Conservation (phyloP, 202 grass and related monocot genomes). For the Schoenoplectus triqueter region DNA sequence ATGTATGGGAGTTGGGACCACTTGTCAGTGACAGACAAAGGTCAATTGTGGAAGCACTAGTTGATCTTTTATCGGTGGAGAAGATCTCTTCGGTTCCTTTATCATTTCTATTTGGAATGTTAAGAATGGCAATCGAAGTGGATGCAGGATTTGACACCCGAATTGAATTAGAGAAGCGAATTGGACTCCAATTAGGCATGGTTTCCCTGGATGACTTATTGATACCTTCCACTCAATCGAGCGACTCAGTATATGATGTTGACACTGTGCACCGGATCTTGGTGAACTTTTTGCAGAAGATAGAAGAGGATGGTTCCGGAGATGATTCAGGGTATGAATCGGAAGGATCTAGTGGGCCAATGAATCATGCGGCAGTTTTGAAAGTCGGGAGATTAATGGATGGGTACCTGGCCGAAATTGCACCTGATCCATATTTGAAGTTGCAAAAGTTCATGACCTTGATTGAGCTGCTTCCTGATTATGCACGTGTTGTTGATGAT, state of each 20-base stretch:
- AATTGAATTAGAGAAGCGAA: constrained; percentile 78
- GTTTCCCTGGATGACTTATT: constrained; percentile 83
- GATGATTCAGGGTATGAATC: constrained; percentile 80
- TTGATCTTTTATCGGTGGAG: constrained; percentile 67
- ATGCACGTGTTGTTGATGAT: constrained; percentile 80
- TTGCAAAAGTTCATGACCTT: constrained; percentile 94
- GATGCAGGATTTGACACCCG: constrained; percentile 58
- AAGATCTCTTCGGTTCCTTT: constrained; percentile 71
- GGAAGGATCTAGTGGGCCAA: constrained; percentile 54
- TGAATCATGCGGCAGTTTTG: constrained; percentile 68
- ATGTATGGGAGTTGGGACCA: constrained; percentile 65
- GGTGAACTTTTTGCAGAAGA: constrained; percentile 82
- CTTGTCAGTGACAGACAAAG: constrained; percentile 66
- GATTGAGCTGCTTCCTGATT: constrained; percentile 81
- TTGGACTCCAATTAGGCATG: constrained; percentile 79
- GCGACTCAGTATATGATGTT: constrained; percentile 82
- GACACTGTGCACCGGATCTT: constrained; percentile 81
- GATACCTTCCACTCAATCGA: constrained; percentile 66
- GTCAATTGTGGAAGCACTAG: constrained; percentile 65
- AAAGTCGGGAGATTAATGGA: constrained; percentile 91
- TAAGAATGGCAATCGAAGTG: constrained; percentile 81
- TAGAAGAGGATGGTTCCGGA: constrained; percentile 72
- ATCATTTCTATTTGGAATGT: constrained; percentile 87
- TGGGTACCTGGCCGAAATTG: constrained; percentile 88
- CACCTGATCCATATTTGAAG: constrained; percentile 79